Evolutionary conservation across 768 basidiomycete genomes (phyloP).

Genomic region (Leccinum ochraceum): DNA sequence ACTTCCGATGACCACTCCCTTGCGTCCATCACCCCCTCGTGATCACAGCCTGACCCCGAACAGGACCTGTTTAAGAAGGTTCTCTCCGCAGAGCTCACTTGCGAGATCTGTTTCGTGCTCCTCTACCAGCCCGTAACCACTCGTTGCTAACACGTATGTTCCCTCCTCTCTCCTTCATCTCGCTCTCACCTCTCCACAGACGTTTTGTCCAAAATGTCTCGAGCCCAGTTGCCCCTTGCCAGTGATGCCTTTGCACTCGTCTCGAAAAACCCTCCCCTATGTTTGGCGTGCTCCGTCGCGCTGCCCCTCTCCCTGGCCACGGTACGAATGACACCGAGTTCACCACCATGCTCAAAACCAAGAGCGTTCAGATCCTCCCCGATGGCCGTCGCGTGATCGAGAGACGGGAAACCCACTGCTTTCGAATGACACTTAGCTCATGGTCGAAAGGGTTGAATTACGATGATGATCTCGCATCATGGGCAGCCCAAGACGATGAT

Average conservation of each 20-base stretch:
- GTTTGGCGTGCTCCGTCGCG: slow-evolving; percentile 77
- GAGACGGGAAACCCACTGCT: slow-evolving; percentile 69
- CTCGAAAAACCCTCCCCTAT: slow-evolving; percentile 73
- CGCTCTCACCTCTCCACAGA: slow-evolving; percentile 45
- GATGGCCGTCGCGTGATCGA: slow-evolving; percentile 91
- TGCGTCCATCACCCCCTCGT: slow-evolving; percentile 25
- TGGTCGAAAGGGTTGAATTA: slow-evolving; percentile 62
- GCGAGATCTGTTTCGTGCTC: slow-evolving; percentile 88
- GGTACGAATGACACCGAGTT: slow-evolving; percentile 47
- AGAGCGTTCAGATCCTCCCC: slow-evolving; percentile 78
- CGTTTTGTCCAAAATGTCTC: slow-evolving; percentile 89
- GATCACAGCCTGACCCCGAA: slow-evolving; percentile 27
- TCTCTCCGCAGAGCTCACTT: slow-evolving; percentile 69
- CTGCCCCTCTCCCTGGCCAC: slow-evolving; percentile 29
- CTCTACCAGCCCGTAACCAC: slow-evolving; percentile 88
- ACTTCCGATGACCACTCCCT: slow-evolving; percentile 32
- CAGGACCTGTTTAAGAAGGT: slow-evolving; percentile 54
- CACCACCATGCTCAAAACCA: slow-evolving; percentile 93
- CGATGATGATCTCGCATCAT: slow-evolving; percentile 35
- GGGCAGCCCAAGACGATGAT: slow-evolving; percentile 21
- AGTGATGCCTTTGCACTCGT: slow-evolving; percentile 91
- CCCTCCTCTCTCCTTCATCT: slow-evolving; percentile 6
- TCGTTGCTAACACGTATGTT: slow-evolving; percentile 89
- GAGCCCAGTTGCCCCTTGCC: slow-evolving; percentile 83
- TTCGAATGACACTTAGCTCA: slow-evolving; percentile 92